phyloP scores from a whole-genome alignment of 116 monocot genomes.

The Dioscorea cayenensis region DNA sequence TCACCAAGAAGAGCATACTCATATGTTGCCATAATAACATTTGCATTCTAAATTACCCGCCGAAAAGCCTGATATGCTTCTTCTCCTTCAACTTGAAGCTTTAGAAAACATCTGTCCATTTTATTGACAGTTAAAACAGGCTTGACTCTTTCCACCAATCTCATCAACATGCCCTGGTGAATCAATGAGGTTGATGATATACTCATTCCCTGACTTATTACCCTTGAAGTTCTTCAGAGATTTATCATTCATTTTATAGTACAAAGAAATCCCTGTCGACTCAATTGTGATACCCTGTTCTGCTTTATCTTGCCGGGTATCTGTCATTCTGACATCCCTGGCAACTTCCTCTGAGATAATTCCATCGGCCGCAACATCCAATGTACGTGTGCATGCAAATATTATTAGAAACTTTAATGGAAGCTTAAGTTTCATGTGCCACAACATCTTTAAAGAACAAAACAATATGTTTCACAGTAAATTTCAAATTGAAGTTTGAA shows the following conservation, averaged over 20 bases:
- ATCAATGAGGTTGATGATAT: neutral
- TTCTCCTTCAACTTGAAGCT: slow-evolving; percentile 9
- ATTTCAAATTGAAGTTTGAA: too few species aligned
- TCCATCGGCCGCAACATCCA: neutral
- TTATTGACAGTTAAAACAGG: slow-evolving; percentile 8
- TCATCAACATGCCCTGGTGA: slow-evolving; percentile 6
- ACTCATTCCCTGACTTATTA: neutral
- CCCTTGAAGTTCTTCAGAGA: neutral
- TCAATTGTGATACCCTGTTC: neutral
- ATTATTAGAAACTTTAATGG: too few species aligned
- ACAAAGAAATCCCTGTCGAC: neutral
- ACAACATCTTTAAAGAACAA: too few species aligned
- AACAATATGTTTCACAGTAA: too few species aligned
- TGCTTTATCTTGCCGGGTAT: neutral
- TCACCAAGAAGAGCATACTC: neutral
- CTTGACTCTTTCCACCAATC: slow-evolving; percentile 4
- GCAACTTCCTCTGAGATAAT: neutral
- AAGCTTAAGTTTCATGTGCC: too few species aligned
- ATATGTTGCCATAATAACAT: neutral
- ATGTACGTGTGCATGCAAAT: too few species aligned
- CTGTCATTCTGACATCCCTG: neutral
- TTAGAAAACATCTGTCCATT: slow-evolving; percentile 5
- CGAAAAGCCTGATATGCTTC: neutral
- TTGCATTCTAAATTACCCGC: neutral
- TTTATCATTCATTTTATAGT: neutral